Evolutionary conservation across 345 rosid genomes (phyloP).

Genomic region (Chamaenerion angustifolium): DNA sequence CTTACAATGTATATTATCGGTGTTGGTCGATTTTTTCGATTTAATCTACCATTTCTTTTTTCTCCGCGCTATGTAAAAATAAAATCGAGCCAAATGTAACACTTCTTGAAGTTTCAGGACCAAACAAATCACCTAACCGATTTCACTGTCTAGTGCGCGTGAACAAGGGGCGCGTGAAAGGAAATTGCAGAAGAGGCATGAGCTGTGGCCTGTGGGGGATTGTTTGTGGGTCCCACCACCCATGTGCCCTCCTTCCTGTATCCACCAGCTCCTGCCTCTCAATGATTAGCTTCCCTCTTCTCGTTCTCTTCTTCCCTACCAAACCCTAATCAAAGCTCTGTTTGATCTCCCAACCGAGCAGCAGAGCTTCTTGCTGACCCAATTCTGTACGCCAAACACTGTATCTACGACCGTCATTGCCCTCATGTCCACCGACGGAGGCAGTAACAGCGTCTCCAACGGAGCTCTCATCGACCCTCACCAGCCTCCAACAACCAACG

Average conservation of each 20-base stretch:
- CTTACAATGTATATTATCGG: too few species aligned
- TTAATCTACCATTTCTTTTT: too few species aligned
- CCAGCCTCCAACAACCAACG: slow-evolving; percentile 32
- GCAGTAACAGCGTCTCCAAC: slow-evolving; percentile 23
- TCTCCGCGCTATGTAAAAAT: too few species aligned
- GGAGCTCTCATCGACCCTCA: slow-evolving; percentile 42
- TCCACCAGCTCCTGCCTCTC: slow-evolving; percentile 99
- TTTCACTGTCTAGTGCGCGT: slow-evolving; percentile 1
- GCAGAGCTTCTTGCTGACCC: not conserved
- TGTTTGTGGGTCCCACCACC: slow-evolving; percentile 81
- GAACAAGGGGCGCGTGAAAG: slow-evolving; percentile 5
- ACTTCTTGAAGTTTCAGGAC: too few species aligned
- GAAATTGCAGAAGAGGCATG: slow-evolving; percentile 15
- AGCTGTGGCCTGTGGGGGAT: slow-evolving; percentile 35
- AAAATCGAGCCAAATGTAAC: too few species aligned
- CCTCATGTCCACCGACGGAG: not conserved
- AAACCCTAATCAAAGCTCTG: slow-evolving; percentile 11
- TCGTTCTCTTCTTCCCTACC: slow-evolving; percentile 6
- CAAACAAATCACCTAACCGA: too few species aligned
- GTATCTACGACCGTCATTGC: not conserved
- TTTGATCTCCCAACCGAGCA: not conserved
- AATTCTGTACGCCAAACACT: slow-evolving; percentile 1
- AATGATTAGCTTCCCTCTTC: slow-evolving; percentile 54
- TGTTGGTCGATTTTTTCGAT: too few species aligned
- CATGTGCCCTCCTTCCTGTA: slow-evolving; percentile 98